Percentiles rank a stretch among this genome's conserved stretches.
Evolutionary conservation across 176 grass and related monocot genomes (phyloP).

Genomic region (Poa annua): DNA sequence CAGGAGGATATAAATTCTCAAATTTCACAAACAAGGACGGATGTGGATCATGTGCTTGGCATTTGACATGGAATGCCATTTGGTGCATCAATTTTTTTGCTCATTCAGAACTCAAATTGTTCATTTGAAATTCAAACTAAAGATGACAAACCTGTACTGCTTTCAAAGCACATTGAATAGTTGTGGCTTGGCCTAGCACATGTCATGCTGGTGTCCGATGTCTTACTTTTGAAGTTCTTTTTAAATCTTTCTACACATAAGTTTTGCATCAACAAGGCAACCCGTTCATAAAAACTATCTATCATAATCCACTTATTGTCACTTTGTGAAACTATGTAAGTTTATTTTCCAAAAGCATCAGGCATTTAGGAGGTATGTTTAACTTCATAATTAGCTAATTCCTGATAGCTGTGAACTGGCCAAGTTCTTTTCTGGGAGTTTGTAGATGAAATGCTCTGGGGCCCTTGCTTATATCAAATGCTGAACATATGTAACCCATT

Average conservation of each 20-base stretch:
- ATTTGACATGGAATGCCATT: not conserved
- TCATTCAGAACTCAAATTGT: not conserved
- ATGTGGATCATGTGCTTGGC: constrained; percentile 9
- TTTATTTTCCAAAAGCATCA: constrained; percentile 9
- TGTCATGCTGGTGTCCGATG: not conserved
- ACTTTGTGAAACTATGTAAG: not conserved
- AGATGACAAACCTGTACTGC: not conserved
- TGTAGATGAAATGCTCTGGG: not conserved
- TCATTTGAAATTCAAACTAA: not conserved
- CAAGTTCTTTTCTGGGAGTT: not conserved
- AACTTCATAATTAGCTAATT: not conserved
- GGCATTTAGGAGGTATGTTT: not conserved
- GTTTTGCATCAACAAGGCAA: not conserved
- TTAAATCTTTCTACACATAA: not conserved
- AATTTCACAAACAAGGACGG: constrained; percentile 2
- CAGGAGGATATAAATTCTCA: not conserved
- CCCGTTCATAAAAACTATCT: not conserved
- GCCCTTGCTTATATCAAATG: not conserved
- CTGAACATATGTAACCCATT: not conserved
- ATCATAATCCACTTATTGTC: not conserved
- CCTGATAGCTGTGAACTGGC: constrained; percentile 14
- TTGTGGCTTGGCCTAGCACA: constrained; percentile 8
- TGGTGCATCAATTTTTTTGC: not conserved
- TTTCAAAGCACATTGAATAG: not conserved
- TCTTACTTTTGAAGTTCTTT: not conserved